Evolutionary conservation across 768 basidiomycete genomes (phyloP).

Genomic region (Lactarius hatsudake): DNA sequence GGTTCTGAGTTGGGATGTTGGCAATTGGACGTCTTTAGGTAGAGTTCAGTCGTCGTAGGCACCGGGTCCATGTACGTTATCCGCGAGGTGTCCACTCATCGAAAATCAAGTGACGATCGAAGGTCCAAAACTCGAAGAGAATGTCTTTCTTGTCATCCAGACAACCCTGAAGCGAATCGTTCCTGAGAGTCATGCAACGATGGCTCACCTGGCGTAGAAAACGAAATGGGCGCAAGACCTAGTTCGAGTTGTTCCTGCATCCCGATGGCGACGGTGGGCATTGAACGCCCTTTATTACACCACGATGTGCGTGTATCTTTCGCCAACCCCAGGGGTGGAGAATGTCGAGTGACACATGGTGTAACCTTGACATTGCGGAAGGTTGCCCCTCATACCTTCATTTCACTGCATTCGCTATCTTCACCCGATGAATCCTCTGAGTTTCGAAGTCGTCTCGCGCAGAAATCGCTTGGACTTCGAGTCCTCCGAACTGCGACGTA

Average conservation of each 20-base stretch:
- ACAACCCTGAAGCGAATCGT: background rate
- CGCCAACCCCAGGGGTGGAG: background rate
- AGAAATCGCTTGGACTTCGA: background rate
- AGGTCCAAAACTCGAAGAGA: background rate
- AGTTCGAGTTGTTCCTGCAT: no score
- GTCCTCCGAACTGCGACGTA: background rate
- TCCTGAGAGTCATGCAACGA: background rate
- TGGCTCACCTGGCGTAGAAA: background rate
- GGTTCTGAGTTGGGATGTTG: slow-evolving; percentile 10
- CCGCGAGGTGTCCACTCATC: background rate
- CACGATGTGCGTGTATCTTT: background rate
- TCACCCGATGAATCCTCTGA: background rate
- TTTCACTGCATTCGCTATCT: background rate
- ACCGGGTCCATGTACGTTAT: background rate
- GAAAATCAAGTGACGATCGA: background rate
- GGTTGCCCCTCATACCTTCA: background rate
- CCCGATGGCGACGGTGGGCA: no score
- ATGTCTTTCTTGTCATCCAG: background rate
- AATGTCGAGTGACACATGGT: background rate
- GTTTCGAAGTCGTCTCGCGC: background rate
- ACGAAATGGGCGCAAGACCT: background rate
- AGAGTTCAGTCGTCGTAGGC: background rate
- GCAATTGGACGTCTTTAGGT: background rate
- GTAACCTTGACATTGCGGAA: background rate
- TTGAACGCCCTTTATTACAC: background rate